A percentile compares a stretch with the other conserved stretches of the same genome.
phyloP scores from a whole-genome alignment of 306 rosid genomes.

The Lagenaria siceraria region DNA sequence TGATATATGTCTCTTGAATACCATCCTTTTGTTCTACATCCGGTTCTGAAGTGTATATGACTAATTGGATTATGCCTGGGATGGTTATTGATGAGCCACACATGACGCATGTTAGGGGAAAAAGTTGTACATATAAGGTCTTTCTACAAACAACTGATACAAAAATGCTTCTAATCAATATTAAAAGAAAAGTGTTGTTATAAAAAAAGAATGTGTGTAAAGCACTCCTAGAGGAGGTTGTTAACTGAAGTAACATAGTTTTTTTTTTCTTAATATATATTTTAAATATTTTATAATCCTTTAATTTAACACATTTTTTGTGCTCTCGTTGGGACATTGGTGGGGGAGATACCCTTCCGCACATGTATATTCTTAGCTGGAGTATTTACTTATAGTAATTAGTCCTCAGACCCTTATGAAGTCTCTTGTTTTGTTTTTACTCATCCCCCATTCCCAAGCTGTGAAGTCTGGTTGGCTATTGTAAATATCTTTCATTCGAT shows the following conservation, averaged over 20 bases:
- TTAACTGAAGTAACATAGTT: background rate
- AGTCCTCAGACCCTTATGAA: background rate
- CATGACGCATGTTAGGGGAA: background rate
- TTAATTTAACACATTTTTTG: background rate
- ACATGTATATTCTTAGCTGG: background rate
- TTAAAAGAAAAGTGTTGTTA: background rate
- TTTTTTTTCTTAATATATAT: no score
- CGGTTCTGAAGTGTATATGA: background rate
- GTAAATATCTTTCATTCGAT: background rate
- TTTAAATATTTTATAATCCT: no score
- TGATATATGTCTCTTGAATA: slow-evolving; percentile 15
- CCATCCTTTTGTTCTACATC: background rate
- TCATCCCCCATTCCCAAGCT: background rate
- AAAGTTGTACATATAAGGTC: background rate
- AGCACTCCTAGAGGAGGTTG: background rate
- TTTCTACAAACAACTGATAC: background rate
- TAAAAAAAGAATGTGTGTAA: background rate
- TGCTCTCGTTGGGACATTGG: background rate
- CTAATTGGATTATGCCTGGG: background rate
- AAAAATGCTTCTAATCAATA: background rate
- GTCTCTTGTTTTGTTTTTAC: background rate
- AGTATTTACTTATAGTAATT: background rate
- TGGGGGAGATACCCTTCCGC: background rate
- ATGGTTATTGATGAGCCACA: background rate
- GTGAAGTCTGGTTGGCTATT: background rate